Conservation (phyloP, 139 green algal genomes). For the Chlamydomonas sp. region DNA sequence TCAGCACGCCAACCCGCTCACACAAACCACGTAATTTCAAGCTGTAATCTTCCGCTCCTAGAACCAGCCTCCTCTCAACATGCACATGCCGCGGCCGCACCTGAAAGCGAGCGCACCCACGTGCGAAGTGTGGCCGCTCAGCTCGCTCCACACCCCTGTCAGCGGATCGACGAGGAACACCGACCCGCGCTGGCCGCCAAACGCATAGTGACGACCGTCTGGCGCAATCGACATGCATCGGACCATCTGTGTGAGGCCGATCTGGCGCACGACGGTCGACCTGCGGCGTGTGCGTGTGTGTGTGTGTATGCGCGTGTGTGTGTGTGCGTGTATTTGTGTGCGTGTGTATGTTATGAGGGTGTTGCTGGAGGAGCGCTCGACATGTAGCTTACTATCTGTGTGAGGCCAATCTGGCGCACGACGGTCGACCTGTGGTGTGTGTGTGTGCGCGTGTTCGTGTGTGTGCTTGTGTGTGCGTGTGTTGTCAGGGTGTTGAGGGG, state of each 20-base stretch:
- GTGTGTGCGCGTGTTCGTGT: too few species aligned
- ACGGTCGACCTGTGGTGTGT: conserved; percentile 24
- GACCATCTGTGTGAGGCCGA: conserved; percentile 28
- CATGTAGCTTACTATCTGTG: conserved; percentile 28
- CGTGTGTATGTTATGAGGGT: too few species aligned
- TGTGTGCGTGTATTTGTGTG: neutral
- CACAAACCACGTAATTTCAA: too few species aligned
- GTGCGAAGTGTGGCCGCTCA: neutral
- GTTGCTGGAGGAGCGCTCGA: neutral
- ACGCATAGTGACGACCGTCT: conserved; percentile 16
- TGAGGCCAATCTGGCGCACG: conserved; percentile 13
- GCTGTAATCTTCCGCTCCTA: too few species aligned
- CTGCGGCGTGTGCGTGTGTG: too few species aligned
- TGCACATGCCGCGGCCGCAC: neutral
- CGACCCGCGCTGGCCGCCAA: conserved; percentile 20
- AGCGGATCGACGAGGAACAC: conserved; percentile 9
- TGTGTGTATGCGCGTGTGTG: too few species aligned
- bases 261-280: conserved; percentile 16
- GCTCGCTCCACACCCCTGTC: conserved; percentile 6
- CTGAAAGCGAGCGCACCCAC: neutral
- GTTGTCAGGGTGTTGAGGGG: too few species aligned
- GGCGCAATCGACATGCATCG: conserved; percentile 12
- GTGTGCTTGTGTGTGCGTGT: too few species aligned
- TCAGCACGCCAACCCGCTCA: too few species aligned
- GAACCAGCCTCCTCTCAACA: too few species aligned